A percentile compares a stretch with the other conserved stretches of the same genome.
These are phyloP conservation scores for Nepenthes gracilis DNA, from an alignment of 148 eudicot species.

Conservation along the genomic window DNA sequence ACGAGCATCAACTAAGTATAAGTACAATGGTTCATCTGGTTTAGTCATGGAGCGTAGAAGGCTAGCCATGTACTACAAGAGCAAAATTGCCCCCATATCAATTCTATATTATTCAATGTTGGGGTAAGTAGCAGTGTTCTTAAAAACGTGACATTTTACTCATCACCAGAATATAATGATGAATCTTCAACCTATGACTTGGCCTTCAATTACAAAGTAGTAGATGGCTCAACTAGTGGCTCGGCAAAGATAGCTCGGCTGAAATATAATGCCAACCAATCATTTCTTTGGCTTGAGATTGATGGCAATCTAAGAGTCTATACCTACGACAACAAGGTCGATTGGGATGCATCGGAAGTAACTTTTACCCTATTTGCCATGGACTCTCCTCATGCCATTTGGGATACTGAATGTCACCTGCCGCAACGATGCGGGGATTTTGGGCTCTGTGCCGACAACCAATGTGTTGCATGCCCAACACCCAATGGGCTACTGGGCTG, in stretches of 20 bases:
- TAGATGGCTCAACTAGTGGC: not conserved
- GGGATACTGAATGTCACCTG: constrained; percentile 32
- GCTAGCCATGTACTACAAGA: constrained; percentile 21
- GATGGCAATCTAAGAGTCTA: constrained; percentile 36
- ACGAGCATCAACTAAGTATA: constrained; percentile 8
- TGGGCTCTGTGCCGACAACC: constrained; percentile 49
- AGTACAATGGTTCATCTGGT: constrained; percentile 20
- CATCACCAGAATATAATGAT: not conserved
- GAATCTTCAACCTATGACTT: constrained; percentile 3
- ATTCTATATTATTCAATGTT: constrained; percentile 7
- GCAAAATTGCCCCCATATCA: constrained; percentile 18
- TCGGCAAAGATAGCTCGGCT: constrained; percentile 4
- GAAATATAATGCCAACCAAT: constrained; percentile 35
- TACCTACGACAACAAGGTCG: constrained; percentile 18
- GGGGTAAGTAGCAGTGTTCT: not conserved
- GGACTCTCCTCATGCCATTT: constrained; percentile 3
- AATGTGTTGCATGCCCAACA: constrained; percentile 57
- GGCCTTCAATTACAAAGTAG: constrained; percentile 3
- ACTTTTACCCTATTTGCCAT: constrained; percentile 27
- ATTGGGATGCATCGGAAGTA: constrained; percentile 32
- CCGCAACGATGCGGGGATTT: constrained; percentile 40
- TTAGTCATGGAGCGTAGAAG: constrained; percentile 14
- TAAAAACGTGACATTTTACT: constrained; percentile 14
- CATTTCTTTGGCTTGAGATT: constrained; percentile 32
- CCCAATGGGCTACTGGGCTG: constrained; percentile 42